A percentile compares a stretch with the other conserved stretches of the same genome.
phyloP scores from a whole-genome alignment of 75 land plant species.

The Azolla pinnata region DNA sequence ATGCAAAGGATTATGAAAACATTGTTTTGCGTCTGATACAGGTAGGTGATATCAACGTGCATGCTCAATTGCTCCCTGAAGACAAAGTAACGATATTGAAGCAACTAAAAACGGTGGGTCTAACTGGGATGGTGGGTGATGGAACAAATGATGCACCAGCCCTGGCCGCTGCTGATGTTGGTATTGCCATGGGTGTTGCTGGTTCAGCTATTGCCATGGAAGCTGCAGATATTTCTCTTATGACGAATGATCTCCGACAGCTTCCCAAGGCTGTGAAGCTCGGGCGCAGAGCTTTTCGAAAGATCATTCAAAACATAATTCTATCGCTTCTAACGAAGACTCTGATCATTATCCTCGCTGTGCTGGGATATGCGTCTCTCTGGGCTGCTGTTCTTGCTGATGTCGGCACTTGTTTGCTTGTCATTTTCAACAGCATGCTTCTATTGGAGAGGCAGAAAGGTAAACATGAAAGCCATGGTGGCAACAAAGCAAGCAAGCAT shows the following conservation, averaged over 20 bases:
- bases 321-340: slow-evolving; percentile 58
- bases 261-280: slow-evolving; percentile 49
- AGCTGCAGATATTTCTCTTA: slow-evolving; percentile 69
- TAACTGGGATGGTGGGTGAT: slow-evolving; percentile 82
- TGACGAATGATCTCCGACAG: slow-evolving; percentile 75
- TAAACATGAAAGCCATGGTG: not conserved
- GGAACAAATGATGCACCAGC: slow-evolving; percentile 91
- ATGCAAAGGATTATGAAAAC: too few relatives aligned
- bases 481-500: not conserved
- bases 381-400: slow-evolving; percentile 86
- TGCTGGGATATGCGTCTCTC: slow-evolving; percentile 63
- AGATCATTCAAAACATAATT: slow-evolving; percentile 49
- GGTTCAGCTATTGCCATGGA: slow-evolving; percentile 86
- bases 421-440: slow-evolving; percentile 73
- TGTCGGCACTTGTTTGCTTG: slow-evolving; percentile 76
- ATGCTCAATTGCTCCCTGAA: slow-evolving; percentile 71
- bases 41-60: slow-evolving; percentile 43
- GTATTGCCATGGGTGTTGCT: slow-evolving; percentile 90
- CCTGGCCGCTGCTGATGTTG: slow-evolving; percentile 72
- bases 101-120: slow-evolving; percentile 32
- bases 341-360: slow-evolving; percentile 48
- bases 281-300: slow-evolving; percentile 27
- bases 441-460: slow-evolving; percentile 18
- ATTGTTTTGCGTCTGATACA: slow-evolving; percentile 13
- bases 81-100: slow-evolving; percentile 45